Evolutionary conservation across 495 filamentous ascomycete species (phyloP).

Genomic region (Platismatia glauca): DNA sequence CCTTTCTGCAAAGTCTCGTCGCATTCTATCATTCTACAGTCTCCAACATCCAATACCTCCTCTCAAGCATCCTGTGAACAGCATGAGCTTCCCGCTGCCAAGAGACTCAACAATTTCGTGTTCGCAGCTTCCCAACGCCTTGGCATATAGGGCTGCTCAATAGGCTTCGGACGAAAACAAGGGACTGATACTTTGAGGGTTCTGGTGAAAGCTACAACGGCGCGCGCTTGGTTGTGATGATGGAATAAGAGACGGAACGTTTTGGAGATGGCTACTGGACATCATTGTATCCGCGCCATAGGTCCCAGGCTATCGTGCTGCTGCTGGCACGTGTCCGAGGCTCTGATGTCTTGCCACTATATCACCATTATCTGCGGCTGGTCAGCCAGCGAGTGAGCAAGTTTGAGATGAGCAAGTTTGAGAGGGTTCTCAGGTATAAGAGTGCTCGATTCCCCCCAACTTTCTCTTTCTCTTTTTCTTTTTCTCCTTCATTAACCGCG

Average conservation of each 20-base stretch:
- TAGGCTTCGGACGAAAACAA: neutral
- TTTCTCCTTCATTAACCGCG: neutral
- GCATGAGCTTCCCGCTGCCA: neutral
- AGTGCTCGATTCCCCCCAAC: neutral
- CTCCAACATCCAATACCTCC: neutral
- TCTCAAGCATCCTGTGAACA: neutral
- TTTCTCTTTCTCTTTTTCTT: conserved; percentile 1
- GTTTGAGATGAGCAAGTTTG: neutral
- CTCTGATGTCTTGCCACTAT: neutral
- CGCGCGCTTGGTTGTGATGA: neutral
- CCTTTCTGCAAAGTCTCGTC: neutral
- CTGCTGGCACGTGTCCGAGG: neutral
- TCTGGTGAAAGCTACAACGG: neutral
- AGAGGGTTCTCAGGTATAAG: neutral
- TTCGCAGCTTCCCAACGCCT: neutral
- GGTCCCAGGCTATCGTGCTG: neutral
- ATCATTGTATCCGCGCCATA: neutral
- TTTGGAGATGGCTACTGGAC: neutral
- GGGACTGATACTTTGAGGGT: neutral
- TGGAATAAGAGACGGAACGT: neutral
- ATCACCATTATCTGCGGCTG: too few species aligned
- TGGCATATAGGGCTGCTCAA: neutral
- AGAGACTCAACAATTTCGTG: neutral
- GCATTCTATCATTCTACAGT: neutral
- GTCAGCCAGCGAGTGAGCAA: too few species aligned